Conservation (phyloP, 345 rosid genomes). For the Bruguiera gymnorhiza region DNA sequence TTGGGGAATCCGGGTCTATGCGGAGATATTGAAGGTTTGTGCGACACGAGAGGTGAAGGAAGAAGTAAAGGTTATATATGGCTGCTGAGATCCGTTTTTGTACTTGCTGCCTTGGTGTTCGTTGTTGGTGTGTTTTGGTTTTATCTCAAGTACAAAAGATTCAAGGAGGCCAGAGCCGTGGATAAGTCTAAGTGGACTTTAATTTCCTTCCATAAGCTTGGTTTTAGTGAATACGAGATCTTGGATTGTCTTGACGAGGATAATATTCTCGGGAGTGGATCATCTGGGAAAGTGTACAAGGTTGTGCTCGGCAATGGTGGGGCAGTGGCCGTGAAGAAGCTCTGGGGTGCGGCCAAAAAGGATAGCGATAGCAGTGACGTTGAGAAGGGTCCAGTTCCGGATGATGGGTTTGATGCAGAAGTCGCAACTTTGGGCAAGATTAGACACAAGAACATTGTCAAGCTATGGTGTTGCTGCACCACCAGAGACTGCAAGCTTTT, state of each 20-base stretch:
- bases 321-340: constrained; percentile 85
- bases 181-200: constrained; percentile 92
- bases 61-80: constrained; percentile 61
- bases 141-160: constrained; percentile 65
- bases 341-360: constrained; percentile 70
- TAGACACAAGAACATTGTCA: constrained; percentile 97
- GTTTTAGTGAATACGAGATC: constrained; percentile 87
- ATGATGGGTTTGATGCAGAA: constrained; percentile 84
- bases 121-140: constrained; percentile 77
- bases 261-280: constrained; percentile 82
- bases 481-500: constrained; percentile 84
- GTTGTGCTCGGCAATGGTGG: constrained; percentile 79
- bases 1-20: constrained; percentile 83
- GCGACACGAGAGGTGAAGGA: constrained; percentile 42
- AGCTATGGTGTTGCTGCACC: constrained; percentile 93
- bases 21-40: constrained; percentile 60
- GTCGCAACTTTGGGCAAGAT: constrained; percentile 89
- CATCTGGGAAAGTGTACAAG: constrained; percentile 94
- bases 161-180: constrained; percentile 56
- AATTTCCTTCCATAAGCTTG: constrained; percentile 94
- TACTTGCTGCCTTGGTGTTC: constrained; percentile 62
- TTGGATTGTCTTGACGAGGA: constrained; percentile 84
- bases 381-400: constrained; percentile 64
- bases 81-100: constrained; percentile 68
- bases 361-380: constrained; percentile 43